Evolutionary conservation across 306 rosid genomes (phyloP), one percentile per base, ranked within the genome.

Genomic region (Quercus alba): DNA sequence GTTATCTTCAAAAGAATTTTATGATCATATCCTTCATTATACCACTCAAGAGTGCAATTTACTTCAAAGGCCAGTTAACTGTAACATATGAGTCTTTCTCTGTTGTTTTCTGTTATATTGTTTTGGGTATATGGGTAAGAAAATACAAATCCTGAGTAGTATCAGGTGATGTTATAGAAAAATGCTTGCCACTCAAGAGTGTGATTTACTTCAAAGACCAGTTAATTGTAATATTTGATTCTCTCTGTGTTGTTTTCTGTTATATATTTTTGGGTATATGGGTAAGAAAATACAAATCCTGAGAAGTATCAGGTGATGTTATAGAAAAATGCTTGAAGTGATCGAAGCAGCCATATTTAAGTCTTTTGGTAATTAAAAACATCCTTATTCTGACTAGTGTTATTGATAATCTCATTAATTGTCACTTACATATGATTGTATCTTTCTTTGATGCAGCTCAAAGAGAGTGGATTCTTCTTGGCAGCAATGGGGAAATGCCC

Each of bases 401-500:
- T 4, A 15, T 17, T 19, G 5, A 28, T 64, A 14, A 31, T 30
- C 44, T 18, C 33, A 17, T 5, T 59, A 6, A 26, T 18, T 30
- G 49, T 67, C n/a, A 33, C 72, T 19, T 5, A 8, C 25, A 35
- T 68, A 67, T 35, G 52, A 9, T 67, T 35, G 52, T 35, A 18
- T 68, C 64, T 72, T 68, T 55, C 21, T 49, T 69, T 84, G 81
- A 25, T 75, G 90, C 92, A 94, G 98, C 90, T 87, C 91, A 75
- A 87, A 82, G 85, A 81, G 87, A 57, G 90, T 86, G 84, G 81
- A 83, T 58, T 70, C 51, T 67, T 88, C 93, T 61, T 61, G 80
- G 75, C 81, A 78, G 78, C 97, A 86, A 72, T 94, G 98, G 98
- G 89, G 85, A 86, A 88, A 81, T 80, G 78, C 87, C 3, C 84